phyloP scores from a whole-genome alignment of 2,329 filamentous ascomycete genomes.

The Pseudocercospora musae region DNA sequence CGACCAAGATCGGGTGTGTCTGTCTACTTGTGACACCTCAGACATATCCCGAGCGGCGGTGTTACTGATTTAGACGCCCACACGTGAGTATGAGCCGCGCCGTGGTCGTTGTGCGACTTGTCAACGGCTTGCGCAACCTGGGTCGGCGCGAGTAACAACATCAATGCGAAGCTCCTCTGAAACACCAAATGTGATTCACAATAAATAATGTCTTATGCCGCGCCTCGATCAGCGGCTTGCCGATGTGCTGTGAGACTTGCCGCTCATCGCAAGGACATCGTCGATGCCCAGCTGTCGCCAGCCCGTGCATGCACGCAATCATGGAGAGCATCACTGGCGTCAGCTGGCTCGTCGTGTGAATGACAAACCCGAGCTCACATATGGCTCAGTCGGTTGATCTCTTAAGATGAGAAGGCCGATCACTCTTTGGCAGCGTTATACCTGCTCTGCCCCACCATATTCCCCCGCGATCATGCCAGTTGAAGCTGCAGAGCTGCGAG shows the following conservation, averaged over 20 bases:
- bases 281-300: slow-evolving; percentile 18
- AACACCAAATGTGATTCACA: not conserved
- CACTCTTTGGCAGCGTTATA: not conserved
- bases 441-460: not conserved
- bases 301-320: slow-evolving; percentile 19
- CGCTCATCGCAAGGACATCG: slow-evolving; percentile 13
- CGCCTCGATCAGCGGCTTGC: slow-evolving; percentile 6
- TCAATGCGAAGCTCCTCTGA: slow-evolving; percentile 1
- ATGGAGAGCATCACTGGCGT: slow-evolving; percentile 14
- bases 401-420: not conserved
- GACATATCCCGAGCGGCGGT: slow-evolving; percentile 5
- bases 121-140: slow-evolving; percentile 1
- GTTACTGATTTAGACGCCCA: slow-evolving; percentile 4
- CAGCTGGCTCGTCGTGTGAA: not conserved
- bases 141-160: not conserved
- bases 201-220: slow-evolving; percentile 6
- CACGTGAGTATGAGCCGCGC: slow-evolving; percentile 12
- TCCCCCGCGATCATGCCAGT: slow-evolving; percentile 10
- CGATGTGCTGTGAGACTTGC: slow-evolving; percentile 2
- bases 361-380: not conserved
- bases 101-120: not conserved
- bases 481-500: slow-evolving; percentile 5
- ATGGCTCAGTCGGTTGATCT: not conserved
- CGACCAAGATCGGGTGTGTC: slow-evolving; percentile 12
- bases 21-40: slow-evolving; percentile 3